Evolutionary conservation across 163 green algal species (phyloP).

Genomic region (Chlamydomonas reinhardtii): DNA sequence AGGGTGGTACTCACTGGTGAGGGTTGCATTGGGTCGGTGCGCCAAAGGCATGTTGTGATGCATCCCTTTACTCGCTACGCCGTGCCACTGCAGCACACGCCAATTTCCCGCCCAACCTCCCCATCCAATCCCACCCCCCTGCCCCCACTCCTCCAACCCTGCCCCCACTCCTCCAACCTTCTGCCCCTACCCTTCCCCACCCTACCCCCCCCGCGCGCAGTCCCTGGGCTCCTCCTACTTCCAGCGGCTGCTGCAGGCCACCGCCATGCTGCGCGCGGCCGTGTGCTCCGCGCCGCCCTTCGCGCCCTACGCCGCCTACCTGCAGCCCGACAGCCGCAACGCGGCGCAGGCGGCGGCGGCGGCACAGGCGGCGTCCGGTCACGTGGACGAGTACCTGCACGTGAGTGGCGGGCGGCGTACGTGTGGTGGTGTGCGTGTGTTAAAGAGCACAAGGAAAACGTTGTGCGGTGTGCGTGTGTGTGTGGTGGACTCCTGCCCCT

Average conservation of each 20-base stretch:
- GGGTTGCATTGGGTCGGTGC: no score
- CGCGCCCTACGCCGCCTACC: constrained; percentile 48
- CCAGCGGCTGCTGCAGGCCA: constrained; percentile 63
- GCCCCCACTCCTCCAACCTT: no score
- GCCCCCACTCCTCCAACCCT: no score
- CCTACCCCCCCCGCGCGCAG: no score
- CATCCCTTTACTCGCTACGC: no score
- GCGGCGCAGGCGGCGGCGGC: not conserved
- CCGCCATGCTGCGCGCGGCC: constrained; percentile 59
- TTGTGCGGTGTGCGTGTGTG: not conserved
- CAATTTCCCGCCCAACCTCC: no score
- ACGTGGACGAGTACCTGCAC: constrained; percentile 22
- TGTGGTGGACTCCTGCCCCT: no score
- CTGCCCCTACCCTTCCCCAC: no score
- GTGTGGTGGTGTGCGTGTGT: not conserved
- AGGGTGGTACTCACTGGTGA: no score
- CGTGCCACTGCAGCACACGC: no score
- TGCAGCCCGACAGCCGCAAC: constrained; percentile 17
- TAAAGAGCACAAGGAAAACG: not conserved
- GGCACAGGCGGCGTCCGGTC: not conserved
- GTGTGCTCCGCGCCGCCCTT: constrained; percentile 52
- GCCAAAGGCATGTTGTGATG: no score
- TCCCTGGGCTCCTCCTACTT: constrained; percentile 68
- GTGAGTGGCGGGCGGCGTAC: not conserved
- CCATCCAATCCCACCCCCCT: no score